Evolutionary conservation across 2,329 filamentous ascomycete species (phyloP), one percentile per base, ranked within the genome.

Genomic region (Aspergillus viridinutans): DNA sequence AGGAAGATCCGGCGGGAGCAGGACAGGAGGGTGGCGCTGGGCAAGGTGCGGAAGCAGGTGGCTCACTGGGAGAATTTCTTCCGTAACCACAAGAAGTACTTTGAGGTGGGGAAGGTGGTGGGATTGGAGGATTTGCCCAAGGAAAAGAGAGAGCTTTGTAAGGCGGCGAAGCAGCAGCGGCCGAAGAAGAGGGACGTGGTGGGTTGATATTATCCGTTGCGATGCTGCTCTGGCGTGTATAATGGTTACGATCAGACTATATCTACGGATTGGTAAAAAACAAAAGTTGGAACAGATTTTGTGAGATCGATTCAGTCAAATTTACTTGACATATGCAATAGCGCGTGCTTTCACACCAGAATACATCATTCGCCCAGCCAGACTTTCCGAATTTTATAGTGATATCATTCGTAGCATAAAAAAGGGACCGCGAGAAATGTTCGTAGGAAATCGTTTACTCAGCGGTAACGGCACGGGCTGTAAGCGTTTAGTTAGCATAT

Each of bases 11-110:
- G 82, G 55, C 83, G 84, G 61, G 83, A 83, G 64, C 74, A 82
- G 70, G 93, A 96, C 77, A 66, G 81, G 52, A 79, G 81, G 53
- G 76, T 81, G 51, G 93, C 92, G 25, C 79, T 78, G 73, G 76
- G 82, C 63, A 83, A 85, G 72, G 88, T 90, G 2, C 73, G 84
- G 58, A 83, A 85, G 23, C 84, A 85, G 12, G 79, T 99, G 56
- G 79, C 83, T 70, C 87, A 93, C 74, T 97, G 92, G 94, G 85
- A 88, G 58, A 80, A 83, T 52, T 91, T 97, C 77, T 97, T 97
- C 69, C 81, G 76, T 57, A 89, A 88, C 55, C 90, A 85, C 70
- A 83, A 87, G 69, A 91, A 90, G 77, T 97, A 97, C 76, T 84
- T 85, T 60, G 84, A 85, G 74, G 89, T 95, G 4, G 94, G 94